These are phyloP conservation scores for Tylopilus sp. DNA, from an alignment of 768 basidiomycete species.

Conservation along the genomic window DNA sequence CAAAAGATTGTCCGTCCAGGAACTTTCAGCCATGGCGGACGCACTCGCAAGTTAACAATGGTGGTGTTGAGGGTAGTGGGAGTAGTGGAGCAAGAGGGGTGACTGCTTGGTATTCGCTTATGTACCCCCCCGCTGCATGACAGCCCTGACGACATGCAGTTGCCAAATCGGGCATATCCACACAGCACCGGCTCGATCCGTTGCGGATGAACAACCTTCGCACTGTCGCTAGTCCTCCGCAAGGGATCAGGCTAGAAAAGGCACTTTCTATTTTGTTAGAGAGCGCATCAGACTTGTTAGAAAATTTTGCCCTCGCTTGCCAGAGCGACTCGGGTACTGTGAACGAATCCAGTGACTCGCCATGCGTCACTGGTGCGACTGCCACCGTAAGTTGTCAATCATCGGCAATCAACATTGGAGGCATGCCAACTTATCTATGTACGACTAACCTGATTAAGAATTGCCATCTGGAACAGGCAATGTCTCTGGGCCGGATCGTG, in stretches of 20 bases:
- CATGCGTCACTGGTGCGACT: not conserved
- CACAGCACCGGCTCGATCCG: not conserved
- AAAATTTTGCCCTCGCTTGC: not conserved
- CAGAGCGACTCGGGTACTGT: not conserved
- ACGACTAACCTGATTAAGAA: too few species aligned
- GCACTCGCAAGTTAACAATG: not conserved
- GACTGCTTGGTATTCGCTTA: slow-evolving; percentile 18
- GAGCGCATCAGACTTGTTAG: not conserved
- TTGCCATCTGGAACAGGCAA: too few species aligned
- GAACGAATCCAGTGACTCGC: not conserved
- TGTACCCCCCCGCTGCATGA: slow-evolving; percentile 17
- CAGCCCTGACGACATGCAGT: slow-evolving; percentile 22
- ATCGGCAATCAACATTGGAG: not conserved
- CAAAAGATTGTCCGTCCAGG: slow-evolving; percentile 75
- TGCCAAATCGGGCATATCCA: slow-evolving; percentile 5
- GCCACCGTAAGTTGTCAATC: not conserved
- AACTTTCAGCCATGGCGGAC: slow-evolving; percentile 47
- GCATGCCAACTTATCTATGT: too few species aligned
- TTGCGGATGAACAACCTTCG: not conserved
- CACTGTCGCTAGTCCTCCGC: not conserved
- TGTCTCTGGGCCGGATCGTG: not conserved
- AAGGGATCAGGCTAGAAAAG: not conserved
- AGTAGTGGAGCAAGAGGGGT: slow-evolving; percentile 20
- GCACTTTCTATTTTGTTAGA: not conserved
- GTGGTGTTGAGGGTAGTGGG: slow-evolving; percentile 3